These are phyloP conservation scores for Aureobasidium zeae DNA, from an alignment of 2,329 filamentous ascomycete species.

Conservation along the genomic window DNA sequence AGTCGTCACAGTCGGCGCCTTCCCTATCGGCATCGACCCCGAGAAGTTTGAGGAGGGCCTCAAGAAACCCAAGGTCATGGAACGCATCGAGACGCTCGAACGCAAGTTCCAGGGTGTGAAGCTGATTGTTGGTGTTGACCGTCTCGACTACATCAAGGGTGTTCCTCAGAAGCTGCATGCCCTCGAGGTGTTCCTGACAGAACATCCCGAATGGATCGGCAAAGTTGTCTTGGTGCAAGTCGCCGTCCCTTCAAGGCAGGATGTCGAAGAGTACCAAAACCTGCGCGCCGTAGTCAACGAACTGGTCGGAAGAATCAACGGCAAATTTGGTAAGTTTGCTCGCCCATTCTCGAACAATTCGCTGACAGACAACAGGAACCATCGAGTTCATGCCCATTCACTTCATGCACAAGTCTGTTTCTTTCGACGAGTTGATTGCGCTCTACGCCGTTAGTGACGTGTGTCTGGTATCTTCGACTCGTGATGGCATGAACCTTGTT, in stretches of 20 bases:
- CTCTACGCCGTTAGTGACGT: slow-evolving; percentile 88
- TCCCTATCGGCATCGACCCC: slow-evolving; percentile 95
- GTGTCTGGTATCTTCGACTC: slow-evolving; percentile 87
- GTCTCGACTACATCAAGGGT: slow-evolving; percentile 97
- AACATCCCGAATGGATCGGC: slow-evolving; percentile 96
- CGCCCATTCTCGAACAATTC: slow-evolving; percentile 16
- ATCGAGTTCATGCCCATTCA: slow-evolving; percentile 99
- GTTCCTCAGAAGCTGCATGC: slow-evolving; percentile 96
- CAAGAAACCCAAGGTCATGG: slow-evolving; percentile 74
- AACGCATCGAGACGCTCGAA: slow-evolving; percentile 73
- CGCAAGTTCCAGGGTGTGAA: slow-evolving; percentile 94
- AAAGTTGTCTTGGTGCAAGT: slow-evolving; percentile 96
- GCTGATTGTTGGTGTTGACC: slow-evolving; percentile 91
- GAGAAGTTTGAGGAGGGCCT: slow-evolving; percentile 91
- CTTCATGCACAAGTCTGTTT: slow-evolving; percentile 93
- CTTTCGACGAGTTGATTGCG: slow-evolving; percentile 88
- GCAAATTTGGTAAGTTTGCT: slow-evolving; percentile 60
- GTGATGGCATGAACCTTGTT: slow-evolving; percentile 97
- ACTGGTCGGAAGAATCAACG: slow-evolving; percentile 92
- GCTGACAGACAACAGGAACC: slow-evolving; percentile 47
- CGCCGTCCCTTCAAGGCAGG: slow-evolving; percentile 85
- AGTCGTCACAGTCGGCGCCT: slow-evolving; percentile 84
- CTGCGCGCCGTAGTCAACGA: slow-evolving; percentile 92
- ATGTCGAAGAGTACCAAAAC: slow-evolving; percentile 97
- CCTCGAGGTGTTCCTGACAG: slow-evolving; percentile 89